Evolutionary conservation across 2,329 filamentous ascomycete species (phyloP), one percentile per base, ranked within the genome.

Genomic region (Fusarium paranaense): DNA sequence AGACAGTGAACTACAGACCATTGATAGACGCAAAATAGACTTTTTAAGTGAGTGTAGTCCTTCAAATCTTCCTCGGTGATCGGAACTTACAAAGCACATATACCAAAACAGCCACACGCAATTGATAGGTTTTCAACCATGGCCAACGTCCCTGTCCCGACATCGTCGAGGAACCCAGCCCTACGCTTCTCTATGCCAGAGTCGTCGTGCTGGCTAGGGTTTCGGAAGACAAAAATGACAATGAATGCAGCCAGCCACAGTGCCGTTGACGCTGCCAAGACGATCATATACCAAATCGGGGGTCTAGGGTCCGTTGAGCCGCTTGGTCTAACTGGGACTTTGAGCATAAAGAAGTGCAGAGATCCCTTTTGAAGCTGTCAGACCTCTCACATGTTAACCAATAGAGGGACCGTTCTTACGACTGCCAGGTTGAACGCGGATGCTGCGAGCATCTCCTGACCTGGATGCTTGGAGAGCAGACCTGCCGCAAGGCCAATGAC

Each of bases 101-200:
- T 45, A 13, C 68, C 72, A 32, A 74, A 74, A 11, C 71, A 72
- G 11, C 71, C 72, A 20, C 71, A 74, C 1, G 68, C 58, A n/a
- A 72, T 69, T 5, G 64, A 50, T 3, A 74, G 66, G 6, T 72
- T 74, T 16, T 74, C 45, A 42, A 74, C 18, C 68, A 72, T 56
- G 2, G 56, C 61, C 11, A 74, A 35, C 0, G 71, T 16, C 3
- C 71, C 71, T 2, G 50, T 64, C 1, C 67, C 60, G 10, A 73
- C 27, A 3, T 67, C 60, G 9, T 47, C 40, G 16, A 74, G 18
- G 5, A 63, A 3, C 2, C 61, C 71, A 1, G 59, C 22, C 14
- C 58, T 62, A 20, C 64, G 64, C 45, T 69, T 69, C 6, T 45
- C 33, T 1, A 66, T n/a, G 0, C 27, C 37, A 32, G 58, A 60